Base-by-base conservation (phyloP, 2,329 filamentous ascomycete species). In the Fusarium algeriense region DNA sequence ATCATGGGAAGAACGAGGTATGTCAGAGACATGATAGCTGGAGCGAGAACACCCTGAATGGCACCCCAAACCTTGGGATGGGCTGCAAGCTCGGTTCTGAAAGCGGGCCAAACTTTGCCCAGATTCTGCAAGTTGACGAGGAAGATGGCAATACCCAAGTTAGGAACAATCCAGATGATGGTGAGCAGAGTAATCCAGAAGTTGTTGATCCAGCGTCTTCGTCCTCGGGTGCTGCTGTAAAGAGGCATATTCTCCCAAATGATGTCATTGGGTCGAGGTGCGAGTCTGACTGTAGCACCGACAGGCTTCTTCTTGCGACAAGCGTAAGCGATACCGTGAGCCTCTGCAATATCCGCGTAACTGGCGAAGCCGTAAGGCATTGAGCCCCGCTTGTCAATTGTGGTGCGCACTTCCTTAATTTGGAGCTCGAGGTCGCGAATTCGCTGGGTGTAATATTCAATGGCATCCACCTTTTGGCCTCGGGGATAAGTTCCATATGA, bases 211-310 rank as follows among this genome's bases (percentile, higher is more conserved):
- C 95, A 87, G 41, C 91, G 87, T 75, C 92, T 92, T 83, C 92
- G 92, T 68, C 87, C 88, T 57, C 95, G 89, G 2, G 90, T 88
- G 32, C 88, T 84, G 41, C 90, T 90, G 19, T 86, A 89, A 61
- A 98, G 83, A 9, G 90, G 87, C 83, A 99, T 88, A 77, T 99
- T 99, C 79, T 94, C 92, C 96, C 96, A 99, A 71, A 99, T 97
- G 57, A 99, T 89, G 79, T 98, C 95, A 78, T 93, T 94, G 6
- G 96, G 95, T 64, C 90, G 90, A 4, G 96, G 94, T 2, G 96
- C 95, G 17, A 98, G 86, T 9, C 84, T 86, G 60, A 99, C 89
- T 1, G 88, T 92, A 0, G 94, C 90, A 8, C 93, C 93, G 43
- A 93, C 87, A 0, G 93, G 93, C 74, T 92, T 92, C 83, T 96